A percentile compares a stretch with the other conserved stretches of the same genome.
phyloP scores from a whole-genome alignment of 1,284 basidiomycete species.

The Boletellus deceptivus region DNA sequence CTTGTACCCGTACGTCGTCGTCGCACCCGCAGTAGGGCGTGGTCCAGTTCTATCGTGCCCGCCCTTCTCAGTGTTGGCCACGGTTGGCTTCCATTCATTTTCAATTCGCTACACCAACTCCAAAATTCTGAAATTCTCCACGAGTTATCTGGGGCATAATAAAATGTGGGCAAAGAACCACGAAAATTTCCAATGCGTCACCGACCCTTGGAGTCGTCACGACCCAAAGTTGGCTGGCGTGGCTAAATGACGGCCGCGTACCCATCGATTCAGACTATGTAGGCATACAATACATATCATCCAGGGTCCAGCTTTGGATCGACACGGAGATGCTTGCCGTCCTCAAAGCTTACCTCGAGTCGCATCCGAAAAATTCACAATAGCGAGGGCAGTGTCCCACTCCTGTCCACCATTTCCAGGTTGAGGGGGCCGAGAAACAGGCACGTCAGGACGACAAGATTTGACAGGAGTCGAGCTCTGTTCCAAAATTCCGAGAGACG shows the following conservation, averaged over 20 bases:
- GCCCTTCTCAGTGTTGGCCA: too few species aligned
- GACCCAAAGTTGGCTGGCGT: background rate
- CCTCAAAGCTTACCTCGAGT: background rate
- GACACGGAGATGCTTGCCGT: background rate
- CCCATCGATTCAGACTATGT: background rate
- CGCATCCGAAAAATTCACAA: constrained; percentile 22
- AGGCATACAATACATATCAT: background rate
- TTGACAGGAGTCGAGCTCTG: constrained; percentile 32
- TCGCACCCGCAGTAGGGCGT: too few species aligned
- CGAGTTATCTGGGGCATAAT: too few species aligned
- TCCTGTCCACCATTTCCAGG: constrained; percentile 22
- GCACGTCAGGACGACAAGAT: constrained; percentile 12
- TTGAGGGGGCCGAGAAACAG: constrained; percentile 6
- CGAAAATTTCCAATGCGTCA: too few species aligned
- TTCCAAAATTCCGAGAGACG: constrained; percentile 43
- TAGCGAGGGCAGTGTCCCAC: constrained; percentile 33
- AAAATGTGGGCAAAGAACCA: too few species aligned
- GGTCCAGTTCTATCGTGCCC: too few species aligned
- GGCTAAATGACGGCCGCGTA: constrained; percentile 7
- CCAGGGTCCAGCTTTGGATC: constrained; percentile 12
- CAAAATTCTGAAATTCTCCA: too few species aligned
- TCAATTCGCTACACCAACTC: too few species aligned
- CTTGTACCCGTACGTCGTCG: too few species aligned
- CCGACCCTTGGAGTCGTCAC: too few species aligned
- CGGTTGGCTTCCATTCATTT: too few species aligned